phyloP scores from a whole-genome alignment of 352 stramenopile genomes.

The Phytophthora litchii region DNA sequence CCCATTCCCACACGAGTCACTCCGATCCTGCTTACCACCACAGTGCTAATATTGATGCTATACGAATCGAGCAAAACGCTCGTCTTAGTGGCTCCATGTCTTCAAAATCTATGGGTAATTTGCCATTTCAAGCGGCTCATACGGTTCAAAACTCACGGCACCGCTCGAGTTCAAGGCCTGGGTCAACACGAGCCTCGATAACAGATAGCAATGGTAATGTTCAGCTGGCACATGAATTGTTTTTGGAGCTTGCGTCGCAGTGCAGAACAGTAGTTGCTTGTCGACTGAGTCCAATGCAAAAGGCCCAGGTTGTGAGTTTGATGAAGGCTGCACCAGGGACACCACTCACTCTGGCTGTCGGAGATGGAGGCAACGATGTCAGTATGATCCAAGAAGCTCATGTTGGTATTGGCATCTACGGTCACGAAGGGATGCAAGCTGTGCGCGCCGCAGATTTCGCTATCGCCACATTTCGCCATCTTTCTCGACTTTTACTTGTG shows the following conservation, averaged over 20 bases:
- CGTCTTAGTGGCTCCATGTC: slow-evolving; percentile 48
- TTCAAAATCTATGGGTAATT: slow-evolving; percentile 53
- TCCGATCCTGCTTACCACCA: slow-evolving; percentile 6
- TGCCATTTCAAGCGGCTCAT: slow-evolving; percentile 38
- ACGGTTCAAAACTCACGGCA: slow-evolving; percentile 35
- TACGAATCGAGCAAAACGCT: slow-evolving; percentile 19
- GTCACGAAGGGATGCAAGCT: slow-evolving; percentile 95
- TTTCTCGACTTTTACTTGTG: slow-evolving; percentile 79
- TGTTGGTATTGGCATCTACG: slow-evolving; percentile 98
- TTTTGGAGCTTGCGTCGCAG: slow-evolving; percentile 85
- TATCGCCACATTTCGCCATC: slow-evolving; percentile 80
- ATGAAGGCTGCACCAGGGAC: slow-evolving; percentile 83
- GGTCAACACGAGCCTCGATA: slow-evolving; percentile 43
- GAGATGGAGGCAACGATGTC: slow-evolving; percentile 99
- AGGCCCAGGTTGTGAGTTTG: slow-evolving; percentile 93
- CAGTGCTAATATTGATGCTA: slow-evolving; percentile 7
- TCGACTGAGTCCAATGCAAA: slow-evolving; percentile 91
- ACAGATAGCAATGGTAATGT: slow-evolving; percentile 16
- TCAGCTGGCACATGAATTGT: slow-evolving; percentile 62
- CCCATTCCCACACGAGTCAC: slow-evolving; percentile 11
- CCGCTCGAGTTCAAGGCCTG: slow-evolving; percentile 26
- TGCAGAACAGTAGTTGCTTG: slow-evolving; percentile 90
- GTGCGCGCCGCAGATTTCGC: slow-evolving; percentile 87
- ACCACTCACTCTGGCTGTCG: slow-evolving; percentile 94
- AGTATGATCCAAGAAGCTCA: slow-evolving; percentile 99